These are phyloP conservation scores for Suillus placidus DNA, from an alignment of 768 basidiomycete genomes.

Conservation along the genomic window DNA sequence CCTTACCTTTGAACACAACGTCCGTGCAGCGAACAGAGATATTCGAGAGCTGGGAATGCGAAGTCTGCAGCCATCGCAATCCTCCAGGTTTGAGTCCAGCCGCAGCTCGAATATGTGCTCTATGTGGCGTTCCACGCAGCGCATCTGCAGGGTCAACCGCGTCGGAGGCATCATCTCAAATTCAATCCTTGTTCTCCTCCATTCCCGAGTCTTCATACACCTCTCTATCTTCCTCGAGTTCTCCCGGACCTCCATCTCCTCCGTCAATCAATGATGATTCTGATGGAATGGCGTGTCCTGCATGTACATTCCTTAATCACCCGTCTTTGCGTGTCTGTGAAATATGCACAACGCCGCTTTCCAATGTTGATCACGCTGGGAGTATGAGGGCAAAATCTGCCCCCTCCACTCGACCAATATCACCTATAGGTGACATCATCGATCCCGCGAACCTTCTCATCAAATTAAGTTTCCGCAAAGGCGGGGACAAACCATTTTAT, in stretches of 20 bases:
- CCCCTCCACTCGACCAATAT: constrained; percentile 64
- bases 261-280: constrained; percentile 21
- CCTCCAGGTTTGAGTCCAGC: constrained; percentile 73
- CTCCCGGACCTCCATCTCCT: constrained; percentile 23
- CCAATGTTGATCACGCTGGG: constrained; percentile 27
- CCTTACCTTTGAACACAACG: constrained; percentile 31
- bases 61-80: constrained; percentile 87
- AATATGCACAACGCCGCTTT: constrained; percentile 79
- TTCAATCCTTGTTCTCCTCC: constrained; percentile 41
- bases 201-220: constrained; percentile 41
- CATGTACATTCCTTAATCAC: constrained; percentile 93
- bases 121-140: constrained; percentile 80
- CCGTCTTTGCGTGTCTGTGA: constrained; percentile 76
- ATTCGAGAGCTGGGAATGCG: constrained; percentile 77
- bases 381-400: constrained; percentile 54
- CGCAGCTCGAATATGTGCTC: constrained; percentile 66
- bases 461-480: constrained; percentile 88
- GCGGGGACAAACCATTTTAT: constrained; percentile 87
- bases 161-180: constrained; percentile 21
- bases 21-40: constrained; percentile 30
- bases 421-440: constrained; percentile 39
- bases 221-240: constrained; percentile 28
- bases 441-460: constrained; percentile 51
- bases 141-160: constrained; percentile 32
- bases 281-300: constrained; percentile 66